phyloP scores from a whole-genome alignment of 1,139 yeast genomes.

The Saccharomyces hybrid region DNA sequence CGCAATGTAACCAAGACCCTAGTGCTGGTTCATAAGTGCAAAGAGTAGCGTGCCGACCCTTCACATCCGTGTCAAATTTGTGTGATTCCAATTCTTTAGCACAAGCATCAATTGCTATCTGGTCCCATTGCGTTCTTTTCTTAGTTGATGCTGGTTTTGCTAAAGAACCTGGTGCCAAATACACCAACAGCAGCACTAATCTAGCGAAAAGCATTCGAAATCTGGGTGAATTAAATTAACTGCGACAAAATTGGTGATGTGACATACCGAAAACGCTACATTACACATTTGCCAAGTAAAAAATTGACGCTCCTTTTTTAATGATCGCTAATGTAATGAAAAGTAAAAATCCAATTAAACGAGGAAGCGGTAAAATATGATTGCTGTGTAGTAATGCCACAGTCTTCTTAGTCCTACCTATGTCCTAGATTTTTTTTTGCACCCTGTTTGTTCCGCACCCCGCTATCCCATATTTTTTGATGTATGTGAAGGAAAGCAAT shows the following conservation, averaged over 20 bases:
- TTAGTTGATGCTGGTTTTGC: background rate
- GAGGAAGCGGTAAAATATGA: background rate
- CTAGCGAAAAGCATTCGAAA: background rate
- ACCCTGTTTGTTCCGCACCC: background rate
- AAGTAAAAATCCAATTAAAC: background rate
- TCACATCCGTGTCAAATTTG: background rate
- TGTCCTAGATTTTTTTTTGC: background rate
- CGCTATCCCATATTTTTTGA: background rate
- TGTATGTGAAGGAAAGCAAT: background rate
- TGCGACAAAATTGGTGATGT: background rate
- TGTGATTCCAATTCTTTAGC: constrained; percentile 1
- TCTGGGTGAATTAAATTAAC: background rate
- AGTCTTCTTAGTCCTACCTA: background rate
- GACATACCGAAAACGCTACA: background rate
- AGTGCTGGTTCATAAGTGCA: constrained; percentile 4
- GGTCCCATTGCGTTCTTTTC: constrained; percentile 4
- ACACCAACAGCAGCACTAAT: background rate
- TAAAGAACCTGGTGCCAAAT: background rate
- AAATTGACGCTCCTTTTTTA: background rate
- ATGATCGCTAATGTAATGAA: background rate
- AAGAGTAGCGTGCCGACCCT: constrained; percentile 1
- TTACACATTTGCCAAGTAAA: background rate
- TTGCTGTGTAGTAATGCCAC: background rate
- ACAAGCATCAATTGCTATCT: constrained; percentile 4
- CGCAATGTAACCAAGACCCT: constrained; percentile 4